Evolutionary conservation across 208 protist genomes (phyloP).

Genomic region (Balamuthia mandrillaris): DNA sequence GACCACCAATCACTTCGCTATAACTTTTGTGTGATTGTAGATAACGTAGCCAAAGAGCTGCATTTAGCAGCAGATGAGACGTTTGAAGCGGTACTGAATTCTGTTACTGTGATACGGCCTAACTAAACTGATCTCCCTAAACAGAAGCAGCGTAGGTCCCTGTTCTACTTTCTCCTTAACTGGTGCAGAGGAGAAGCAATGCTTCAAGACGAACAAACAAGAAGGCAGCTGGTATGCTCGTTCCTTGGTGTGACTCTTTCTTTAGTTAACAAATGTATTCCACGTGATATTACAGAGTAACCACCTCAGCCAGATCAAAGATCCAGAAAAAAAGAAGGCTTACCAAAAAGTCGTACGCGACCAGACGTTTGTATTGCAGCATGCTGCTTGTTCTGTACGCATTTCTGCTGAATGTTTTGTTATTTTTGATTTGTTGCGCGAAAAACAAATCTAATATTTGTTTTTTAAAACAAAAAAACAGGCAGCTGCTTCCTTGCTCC

Average conservation of each 20-base stretch:
- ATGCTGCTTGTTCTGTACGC: neutral
- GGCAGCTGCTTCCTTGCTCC: neutral
- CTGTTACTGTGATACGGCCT: neutral
- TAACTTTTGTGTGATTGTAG: slow-evolving; percentile 6
- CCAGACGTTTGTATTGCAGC: slow-evolving; percentile 22
- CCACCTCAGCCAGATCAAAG: neutral
- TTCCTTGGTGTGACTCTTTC: neutral
- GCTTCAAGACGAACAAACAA: slow-evolving; percentile 31
- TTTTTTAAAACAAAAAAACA: too few species aligned
- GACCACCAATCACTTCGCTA: slow-evolving; percentile 2
- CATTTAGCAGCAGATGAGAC: neutral
- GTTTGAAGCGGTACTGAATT: neutral
- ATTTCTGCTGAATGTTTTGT: neutral
- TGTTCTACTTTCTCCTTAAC: slow-evolving; percentile 27
- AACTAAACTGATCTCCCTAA: neutral
- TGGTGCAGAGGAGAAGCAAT: slow-evolving; percentile 24
- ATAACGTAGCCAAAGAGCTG: slow-evolving; percentile 1
- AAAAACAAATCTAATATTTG: too few species aligned
- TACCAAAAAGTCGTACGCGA: slow-evolving; percentile 23
- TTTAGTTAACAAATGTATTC: neutral
- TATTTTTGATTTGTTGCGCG: neutral
- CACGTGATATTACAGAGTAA: neutral
- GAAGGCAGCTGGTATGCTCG: neutral
- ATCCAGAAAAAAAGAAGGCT: neutral
- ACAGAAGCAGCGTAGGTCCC: neutral